Evolutionary conservation across 2,329 filamentous ascomycete species (phyloP).

Genomic region (Chaetomium globosum): DNA sequence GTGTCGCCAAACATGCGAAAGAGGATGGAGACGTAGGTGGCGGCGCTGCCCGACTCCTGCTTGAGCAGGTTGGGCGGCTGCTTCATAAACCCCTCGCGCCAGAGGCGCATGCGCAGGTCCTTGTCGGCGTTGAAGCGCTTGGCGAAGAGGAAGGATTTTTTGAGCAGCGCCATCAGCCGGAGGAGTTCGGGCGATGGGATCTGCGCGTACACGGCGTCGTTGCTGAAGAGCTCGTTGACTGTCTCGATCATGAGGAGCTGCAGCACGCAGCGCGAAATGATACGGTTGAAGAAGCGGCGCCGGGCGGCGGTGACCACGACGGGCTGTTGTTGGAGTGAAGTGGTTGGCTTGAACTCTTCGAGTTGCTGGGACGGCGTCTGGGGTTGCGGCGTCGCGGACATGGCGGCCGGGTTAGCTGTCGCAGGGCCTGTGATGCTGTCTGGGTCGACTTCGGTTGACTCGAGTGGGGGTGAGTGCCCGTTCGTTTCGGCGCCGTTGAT

Average conservation of each 20-base stretch:
- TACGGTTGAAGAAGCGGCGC: slow-evolving; percentile 96
- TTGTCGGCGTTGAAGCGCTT: slow-evolving; percentile 98
- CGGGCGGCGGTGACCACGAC: slow-evolving; percentile 91
- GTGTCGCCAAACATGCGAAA: slow-evolving; percentile 97
- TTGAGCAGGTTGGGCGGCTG: slow-evolving; percentile 97
- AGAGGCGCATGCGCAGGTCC: slow-evolving; percentile 88
- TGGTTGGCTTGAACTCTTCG: slow-evolving; percentile 84
- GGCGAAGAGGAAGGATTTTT: slow-evolving; percentile 95
- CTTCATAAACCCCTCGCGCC: slow-evolving; percentile 99
- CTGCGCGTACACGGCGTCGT: slow-evolving; percentile 89
- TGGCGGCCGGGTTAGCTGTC: slow-evolving; percentile 31
- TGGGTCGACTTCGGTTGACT: slow-evolving; percentile 39
- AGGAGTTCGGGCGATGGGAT: slow-evolving; percentile 90
- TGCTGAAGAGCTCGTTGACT: slow-evolving; percentile 97
- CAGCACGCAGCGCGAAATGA: slow-evolving; percentile 96
- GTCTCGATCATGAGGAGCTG: slow-evolving; percentile 99
- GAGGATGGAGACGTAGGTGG: slow-evolving; percentile 92
- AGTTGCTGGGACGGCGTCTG: slow-evolving; percentile 54
- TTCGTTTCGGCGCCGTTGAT: slow-evolving; percentile 59
- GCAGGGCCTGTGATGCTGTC: slow-evolving; percentile 31
- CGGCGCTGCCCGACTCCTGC: slow-evolving; percentile 89
- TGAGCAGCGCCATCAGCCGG: slow-evolving; percentile 88
- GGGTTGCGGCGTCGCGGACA: slow-evolving; percentile 34
- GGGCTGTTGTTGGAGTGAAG: slow-evolving; percentile 79
- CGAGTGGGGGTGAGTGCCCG: slow-evolving; percentile 42